These are phyloP conservation scores for Gossypium lobatum DNA, from an alignment of 441 rosid species.

Conservation along the genomic window DNA sequence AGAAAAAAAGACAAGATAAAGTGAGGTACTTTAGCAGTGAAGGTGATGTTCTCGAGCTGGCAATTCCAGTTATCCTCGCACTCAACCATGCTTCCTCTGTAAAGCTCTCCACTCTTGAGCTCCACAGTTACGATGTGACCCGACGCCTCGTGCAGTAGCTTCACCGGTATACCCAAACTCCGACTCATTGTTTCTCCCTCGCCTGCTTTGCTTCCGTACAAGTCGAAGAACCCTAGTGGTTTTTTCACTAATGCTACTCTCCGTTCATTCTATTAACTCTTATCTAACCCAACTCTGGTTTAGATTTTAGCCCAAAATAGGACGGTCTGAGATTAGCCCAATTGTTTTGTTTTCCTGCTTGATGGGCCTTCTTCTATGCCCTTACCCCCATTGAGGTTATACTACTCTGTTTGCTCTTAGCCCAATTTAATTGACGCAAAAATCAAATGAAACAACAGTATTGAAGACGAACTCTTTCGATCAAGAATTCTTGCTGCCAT, in stretches of 20 bases:
- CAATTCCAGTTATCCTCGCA: conserved; percentile 99
- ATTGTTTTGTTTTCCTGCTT: background rate
- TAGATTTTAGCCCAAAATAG: background rate
- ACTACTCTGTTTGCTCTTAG: background rate
- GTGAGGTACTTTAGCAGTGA: conserved; percentile 70
- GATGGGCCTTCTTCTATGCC: background rate
- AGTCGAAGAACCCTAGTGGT: conserved; percentile 43
- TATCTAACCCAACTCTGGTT: background rate
- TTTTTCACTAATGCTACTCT: background rate
- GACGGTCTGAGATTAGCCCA: background rate
- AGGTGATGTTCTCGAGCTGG: conserved; percentile 90
- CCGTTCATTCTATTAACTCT: background rate
- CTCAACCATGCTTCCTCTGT: conserved; percentile 94
- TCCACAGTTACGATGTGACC: conserved; percentile 95
- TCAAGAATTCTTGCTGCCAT: background rate
- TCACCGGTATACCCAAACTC: conserved; percentile 96
- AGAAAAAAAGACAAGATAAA: background rate
- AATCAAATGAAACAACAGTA: background rate
- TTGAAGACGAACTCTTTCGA: background rate
- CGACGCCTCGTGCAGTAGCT: conserved; percentile 90
- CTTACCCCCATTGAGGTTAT: background rate
- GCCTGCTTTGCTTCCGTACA: background rate
- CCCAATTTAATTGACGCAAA: background rate
- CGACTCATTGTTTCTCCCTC: conserved; percentile 59
- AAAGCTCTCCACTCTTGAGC: conserved; percentile 94